Base-by-base conservation (phyloP, 768 basidiomycete species). In the Udeniomyces megalosporus region DNA sequence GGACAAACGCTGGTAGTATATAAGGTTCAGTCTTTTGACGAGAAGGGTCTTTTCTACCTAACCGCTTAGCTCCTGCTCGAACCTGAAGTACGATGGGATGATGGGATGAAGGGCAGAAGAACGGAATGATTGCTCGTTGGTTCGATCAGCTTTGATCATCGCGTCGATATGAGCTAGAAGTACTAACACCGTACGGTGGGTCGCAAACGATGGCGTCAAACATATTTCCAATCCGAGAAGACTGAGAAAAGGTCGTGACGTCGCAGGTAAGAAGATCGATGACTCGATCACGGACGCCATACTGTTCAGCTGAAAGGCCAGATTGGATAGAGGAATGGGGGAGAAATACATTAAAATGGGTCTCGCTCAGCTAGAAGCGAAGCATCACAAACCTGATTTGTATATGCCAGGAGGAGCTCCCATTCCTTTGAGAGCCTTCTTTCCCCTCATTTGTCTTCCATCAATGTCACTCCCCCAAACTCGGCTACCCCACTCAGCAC, bases 381-480 rank as follows among this genome's bases (percentile, higher is more conserved):
- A 8, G 38, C 38, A 42, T 42, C 38, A 42, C 38, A 17, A 17
- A 42, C 38, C 38, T 42, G 38, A 42, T 17, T 42, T 42, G 38
- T 42, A 17, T 8, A 42, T 42, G 38, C 38, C 38, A 8, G 38
- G 38, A 42, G 38, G 38, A 42, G 38, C 38, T 52, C 50, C 26
- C 38, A 42, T 42, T 7, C 48, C 57, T 20, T 46, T 58, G 35
- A 57, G 24, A 7, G 32, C 38, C 45, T 65, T 80, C 79, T 88
- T 93, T 20, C 95, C 95, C 64, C 90, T 78, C 85, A 97, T 92
- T 71, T 97, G 93, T 46, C 95, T 79, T 0, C 95, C 95, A 69
- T 97, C 93, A 53, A 99, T 96, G 71, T 97, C 95, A 20, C 88
- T 91, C 20, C 93, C 95, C 60, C 86, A 82, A 0, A 91, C 81